phyloP scores from a whole-genome alignment of 352 stramenopile species.

The Globisporangium iwayamae region DNA sequence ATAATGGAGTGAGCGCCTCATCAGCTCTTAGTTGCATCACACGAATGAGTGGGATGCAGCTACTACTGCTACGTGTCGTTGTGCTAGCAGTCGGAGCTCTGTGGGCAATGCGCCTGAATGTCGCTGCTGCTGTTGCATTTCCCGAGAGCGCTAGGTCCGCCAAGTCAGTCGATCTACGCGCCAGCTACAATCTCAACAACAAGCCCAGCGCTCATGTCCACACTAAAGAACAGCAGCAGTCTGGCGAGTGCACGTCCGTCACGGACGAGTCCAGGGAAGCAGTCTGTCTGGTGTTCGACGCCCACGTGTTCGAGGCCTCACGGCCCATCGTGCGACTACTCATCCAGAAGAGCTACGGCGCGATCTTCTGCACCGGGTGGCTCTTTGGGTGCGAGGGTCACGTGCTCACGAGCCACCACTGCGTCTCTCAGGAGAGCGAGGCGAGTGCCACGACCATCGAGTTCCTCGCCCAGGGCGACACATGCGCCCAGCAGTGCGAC shows the following conservation, averaged over 20 bases:
- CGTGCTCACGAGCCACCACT: slow-evolving; percentile 60
- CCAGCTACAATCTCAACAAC: neutral
- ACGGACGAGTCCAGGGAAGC: slow-evolving; percentile 25
- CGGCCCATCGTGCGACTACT: slow-evolving; percentile 32
- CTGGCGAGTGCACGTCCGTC: slow-evolving; percentile 10
- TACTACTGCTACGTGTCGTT: neutral
- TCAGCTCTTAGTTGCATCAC: neutral
- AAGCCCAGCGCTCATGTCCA: neutral
- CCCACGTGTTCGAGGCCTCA: slow-evolving; percentile 16
- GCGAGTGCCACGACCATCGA: slow-evolving; percentile 37
- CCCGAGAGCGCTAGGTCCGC: neutral
- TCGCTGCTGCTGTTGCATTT: neutral
- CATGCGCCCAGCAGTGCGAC: slow-evolving; percentile 25
- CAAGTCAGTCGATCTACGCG: neutral
- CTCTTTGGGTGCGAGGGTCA: slow-evolving; percentile 51
- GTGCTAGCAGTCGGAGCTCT: neutral
- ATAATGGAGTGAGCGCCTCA: neutral
- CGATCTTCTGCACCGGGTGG: slow-evolving; percentile 52
- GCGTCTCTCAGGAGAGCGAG: slow-evolving; percentile 28
- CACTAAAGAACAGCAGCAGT: neutral
- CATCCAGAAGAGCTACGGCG: slow-evolving; percentile 36
- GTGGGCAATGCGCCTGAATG: neutral
- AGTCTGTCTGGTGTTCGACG: slow-evolving; percentile 23
- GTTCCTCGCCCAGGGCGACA: slow-evolving; percentile 34
- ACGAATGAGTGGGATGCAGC: neutral